Base-by-base conservation (phyloP, 208 protist species). In the Acanthamoeba rhysodes region DNA sequence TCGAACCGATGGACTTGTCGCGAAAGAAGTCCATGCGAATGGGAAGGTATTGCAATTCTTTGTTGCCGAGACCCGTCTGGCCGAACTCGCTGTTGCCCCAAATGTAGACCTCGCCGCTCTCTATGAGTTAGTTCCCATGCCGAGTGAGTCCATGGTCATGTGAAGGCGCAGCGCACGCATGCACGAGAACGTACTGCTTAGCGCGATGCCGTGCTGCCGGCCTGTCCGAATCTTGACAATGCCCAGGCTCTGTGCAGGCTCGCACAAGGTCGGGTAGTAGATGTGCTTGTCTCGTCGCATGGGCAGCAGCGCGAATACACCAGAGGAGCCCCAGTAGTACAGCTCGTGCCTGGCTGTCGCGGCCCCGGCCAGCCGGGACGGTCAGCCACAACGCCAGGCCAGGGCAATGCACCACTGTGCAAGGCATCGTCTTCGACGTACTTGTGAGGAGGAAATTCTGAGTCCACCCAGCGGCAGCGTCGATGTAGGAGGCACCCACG, bases 221-320 rank as follows among this genome's bases (percentile, higher is more conserved):
- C 72, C 72, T 9, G 37, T 29, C 8, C 72, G 72, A 14, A 80
- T 80, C 72, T 80, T 80, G 34, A 80, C 72, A 14, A 80, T 41
- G 37, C 37, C 34, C 29, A 80, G 72, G 37, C 72, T 80, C 72
- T 48, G 72, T 4, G 72, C 37, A 24, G 72, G 32, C 72, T 80
- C 72, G 34, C 72, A 80, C 37, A 80, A 29, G 37, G 72, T 80
- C 4, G 72, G 72, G 37, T 48, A 80, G 72, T n/a, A 20, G 34
- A 80, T 80, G 72, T 16, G n/a, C 24, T 80, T 80, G 37, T 80
- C 72, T 50, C 72, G 72, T 50, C 72, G 72, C 72, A 80, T 80
- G 2, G 72, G 72, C 34, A n/a, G 32, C 72, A 80, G 72, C 27
- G 37, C 72, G 29, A 5, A 32, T 22, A 24, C 18, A 8, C 72